These are phyloP conservation scores for Cutaneotrichosporon cavernicola DNA, from an alignment of 1,284 basidiomycete genomes.

Conservation along the genomic window DNA sequence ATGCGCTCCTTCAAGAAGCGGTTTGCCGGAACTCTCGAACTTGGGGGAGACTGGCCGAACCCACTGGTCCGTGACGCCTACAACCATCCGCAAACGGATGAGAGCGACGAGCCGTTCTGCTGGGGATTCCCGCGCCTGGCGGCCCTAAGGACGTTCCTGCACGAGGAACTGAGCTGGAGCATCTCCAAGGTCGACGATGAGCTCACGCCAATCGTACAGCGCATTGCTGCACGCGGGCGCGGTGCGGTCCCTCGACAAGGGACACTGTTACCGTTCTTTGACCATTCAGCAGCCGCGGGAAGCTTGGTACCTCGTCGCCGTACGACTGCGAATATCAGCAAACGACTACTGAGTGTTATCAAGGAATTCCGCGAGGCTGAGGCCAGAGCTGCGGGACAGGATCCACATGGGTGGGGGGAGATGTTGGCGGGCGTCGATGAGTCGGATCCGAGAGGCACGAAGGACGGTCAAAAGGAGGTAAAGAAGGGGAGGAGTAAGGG, in stretches of 20 bases:
- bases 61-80: constrained; percentile 87
- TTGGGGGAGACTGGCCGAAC: constrained; percentile 84
- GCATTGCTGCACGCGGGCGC: constrained; percentile 72
- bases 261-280: constrained; percentile 61
- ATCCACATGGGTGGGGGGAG: constrained; percentile 39
- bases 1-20: constrained; percentile 84
- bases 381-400: constrained; percentile 33
- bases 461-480: background rate
- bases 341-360: constrained; percentile 85
- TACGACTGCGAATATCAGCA: constrained; percentile 72
- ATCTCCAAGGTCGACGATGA: constrained; percentile 86
- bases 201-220: constrained; percentile 88
- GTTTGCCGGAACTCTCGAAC: constrained; percentile 72
- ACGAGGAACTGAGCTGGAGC: constrained; percentile 81
- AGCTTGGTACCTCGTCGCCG: constrained; percentile 72
- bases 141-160: constrained; percentile 79
- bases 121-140: constrained; percentile 97
- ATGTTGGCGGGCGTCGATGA: constrained; percentile 49
- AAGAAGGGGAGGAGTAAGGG: background rate
- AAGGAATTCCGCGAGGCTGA: constrained; percentile 70
- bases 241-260: constrained; percentile 62
- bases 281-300: constrained; percentile 56
- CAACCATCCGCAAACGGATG: constrained; percentile 83
- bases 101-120: constrained; percentile 89
- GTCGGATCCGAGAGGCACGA: background rate